Percentiles rank a stretch among this genome's conserved stretches.
Evolutionary conservation across 768 basidiomycete genomes (phyloP).

Genomic region (Paxillus rubicundulus): DNA sequence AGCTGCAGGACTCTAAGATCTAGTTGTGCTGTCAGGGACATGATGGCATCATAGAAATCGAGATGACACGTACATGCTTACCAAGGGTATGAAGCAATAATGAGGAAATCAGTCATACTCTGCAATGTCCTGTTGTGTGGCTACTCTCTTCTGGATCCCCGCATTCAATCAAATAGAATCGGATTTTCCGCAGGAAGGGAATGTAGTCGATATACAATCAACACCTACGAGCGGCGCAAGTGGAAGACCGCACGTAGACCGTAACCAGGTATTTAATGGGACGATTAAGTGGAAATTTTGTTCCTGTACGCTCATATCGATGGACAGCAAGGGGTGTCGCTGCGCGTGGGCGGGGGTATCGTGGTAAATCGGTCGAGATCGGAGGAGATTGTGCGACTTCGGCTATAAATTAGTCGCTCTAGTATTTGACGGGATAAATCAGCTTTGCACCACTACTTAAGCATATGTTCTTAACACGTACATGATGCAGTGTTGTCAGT

Average conservation of each 20-base stretch:
- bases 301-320: conserved; percentile 5
- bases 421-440: not conserved
- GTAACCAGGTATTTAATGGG: not conserved
- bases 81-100: too few relatives aligned
- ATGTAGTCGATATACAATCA: not conserved
- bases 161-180: not conserved
- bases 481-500: conserved; percentile 15
- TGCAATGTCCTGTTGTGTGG: too few relatives aligned
- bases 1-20: too few relatives aligned
- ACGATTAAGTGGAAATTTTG: conserved; percentile 8
- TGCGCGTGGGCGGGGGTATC: conserved; percentile 15
- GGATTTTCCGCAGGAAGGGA: not conserved
- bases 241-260: conserved; percentile 6
- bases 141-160: too few relatives aligned
- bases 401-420: conserved; percentile 18
- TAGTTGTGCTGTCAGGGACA: too few relatives aligned
- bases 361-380: conserved; percentile 1
- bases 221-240: conserved; percentile 5
- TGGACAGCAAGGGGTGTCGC: conserved; percentile 6
- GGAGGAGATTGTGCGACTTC: not conserved
- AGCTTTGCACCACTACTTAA: not conserved
- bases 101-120: too few relatives aligned
- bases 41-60: too few relatives aligned
- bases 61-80: too few relatives aligned
- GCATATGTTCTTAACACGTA: conserved; percentile 2